Evolutionary conservation across 495 filamentous ascomycete genomes (phyloP).

Genomic region (Xylona heveae): DNA sequence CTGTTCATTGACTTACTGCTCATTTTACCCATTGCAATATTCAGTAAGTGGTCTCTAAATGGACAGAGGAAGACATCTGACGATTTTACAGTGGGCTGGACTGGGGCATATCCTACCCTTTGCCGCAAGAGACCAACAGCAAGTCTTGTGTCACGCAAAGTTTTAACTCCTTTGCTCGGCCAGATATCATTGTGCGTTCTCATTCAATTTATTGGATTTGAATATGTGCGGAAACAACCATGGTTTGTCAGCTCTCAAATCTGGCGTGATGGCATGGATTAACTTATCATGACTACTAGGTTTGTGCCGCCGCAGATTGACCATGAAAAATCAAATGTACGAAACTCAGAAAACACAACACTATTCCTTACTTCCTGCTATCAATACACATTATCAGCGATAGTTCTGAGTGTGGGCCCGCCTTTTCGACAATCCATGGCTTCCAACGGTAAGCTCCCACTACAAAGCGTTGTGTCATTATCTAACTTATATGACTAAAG

Average conservation of each 20-base stretch:
- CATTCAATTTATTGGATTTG: conserved; percentile 54
- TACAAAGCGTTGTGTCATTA: no score
- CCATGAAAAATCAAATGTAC: conserved; percentile 54
- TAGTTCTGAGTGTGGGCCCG: conserved; percentile 72
- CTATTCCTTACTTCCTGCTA: conserved; percentile 81
- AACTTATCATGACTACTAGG: conserved; percentile 19
- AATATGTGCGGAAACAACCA: conserved; percentile 46
- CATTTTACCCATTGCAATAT: conserved; percentile 90
- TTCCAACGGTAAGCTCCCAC: conserved; percentile 42
- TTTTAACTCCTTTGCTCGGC: conserved; percentile 72
- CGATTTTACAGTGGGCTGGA: conserved; percentile 66
- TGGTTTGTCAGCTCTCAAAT: conserved; percentile 31
- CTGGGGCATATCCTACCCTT: conserved; percentile 57
- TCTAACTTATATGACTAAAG: conserved; percentile 16
- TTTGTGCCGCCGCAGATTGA: conserved; percentile 61
- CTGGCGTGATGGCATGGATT: not conserved
- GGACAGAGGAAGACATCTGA: conserved; percentile 5
- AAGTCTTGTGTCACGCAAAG: conserved; percentile 81
- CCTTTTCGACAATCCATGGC: conserved; percentile 71
- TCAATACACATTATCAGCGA: conserved; percentile 77
- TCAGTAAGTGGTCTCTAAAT: conserved; percentile 35
- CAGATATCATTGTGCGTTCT: conserved; percentile 67
- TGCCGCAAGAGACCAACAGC: conserved; percentile 75
- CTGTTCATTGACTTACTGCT: conserved; percentile 85
- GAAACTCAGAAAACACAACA: conserved; percentile 80